Evolutionary conservation across 2,329 filamentous ascomycete species (phyloP).

Genomic region (Fusarium nelsonii): DNA sequence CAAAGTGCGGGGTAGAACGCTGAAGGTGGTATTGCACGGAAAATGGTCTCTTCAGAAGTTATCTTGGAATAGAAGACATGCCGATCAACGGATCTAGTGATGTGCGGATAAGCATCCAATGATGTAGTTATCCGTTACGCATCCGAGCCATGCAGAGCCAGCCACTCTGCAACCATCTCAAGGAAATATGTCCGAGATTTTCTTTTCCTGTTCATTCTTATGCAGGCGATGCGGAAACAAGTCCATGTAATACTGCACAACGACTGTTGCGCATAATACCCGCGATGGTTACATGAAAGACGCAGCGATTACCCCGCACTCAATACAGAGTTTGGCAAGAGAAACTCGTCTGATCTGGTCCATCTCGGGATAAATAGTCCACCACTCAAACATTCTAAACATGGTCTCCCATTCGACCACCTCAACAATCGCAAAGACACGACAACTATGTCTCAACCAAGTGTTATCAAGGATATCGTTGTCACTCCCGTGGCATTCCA

Average conservation of each 20-base stretch:
- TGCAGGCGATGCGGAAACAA: conserved; percentile 28
- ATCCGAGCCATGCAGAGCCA: conserved; percentile 8
- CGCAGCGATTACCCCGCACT: conserved; percentile 19
- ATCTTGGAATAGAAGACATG: not conserved
- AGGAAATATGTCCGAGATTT: conserved; percentile 22
- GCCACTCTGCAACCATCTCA: not conserved
- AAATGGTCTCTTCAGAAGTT: conserved; percentile 17
- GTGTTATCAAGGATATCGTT: conserved; percentile 54
- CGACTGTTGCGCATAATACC: not conserved
- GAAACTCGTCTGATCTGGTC: not conserved
- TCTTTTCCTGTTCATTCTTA: conserved; percentile 19
- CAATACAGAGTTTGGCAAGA: not conserved
- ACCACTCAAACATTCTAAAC: conserved; percentile 29
- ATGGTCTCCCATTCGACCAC: not conserved
- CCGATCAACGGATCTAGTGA: not conserved
- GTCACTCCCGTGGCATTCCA: conserved; percentile 60
- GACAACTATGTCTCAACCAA: conserved; percentile 45
- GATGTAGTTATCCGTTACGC: conserved; percentile 22
- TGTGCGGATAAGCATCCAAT: conserved; percentile 35
- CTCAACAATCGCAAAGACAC: conserved; percentile 1
- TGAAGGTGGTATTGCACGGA: conserved; percentile 33
- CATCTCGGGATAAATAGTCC: conserved; percentile 33
- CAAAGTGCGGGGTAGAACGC: conserved; percentile 38
- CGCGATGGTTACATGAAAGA: conserved; percentile 1
- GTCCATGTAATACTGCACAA: conserved; percentile 7